Evolutionary conservation across 2,329 filamentous ascomycete species (phyloP).

Genomic region (Fusarium sacchari): DNA sequence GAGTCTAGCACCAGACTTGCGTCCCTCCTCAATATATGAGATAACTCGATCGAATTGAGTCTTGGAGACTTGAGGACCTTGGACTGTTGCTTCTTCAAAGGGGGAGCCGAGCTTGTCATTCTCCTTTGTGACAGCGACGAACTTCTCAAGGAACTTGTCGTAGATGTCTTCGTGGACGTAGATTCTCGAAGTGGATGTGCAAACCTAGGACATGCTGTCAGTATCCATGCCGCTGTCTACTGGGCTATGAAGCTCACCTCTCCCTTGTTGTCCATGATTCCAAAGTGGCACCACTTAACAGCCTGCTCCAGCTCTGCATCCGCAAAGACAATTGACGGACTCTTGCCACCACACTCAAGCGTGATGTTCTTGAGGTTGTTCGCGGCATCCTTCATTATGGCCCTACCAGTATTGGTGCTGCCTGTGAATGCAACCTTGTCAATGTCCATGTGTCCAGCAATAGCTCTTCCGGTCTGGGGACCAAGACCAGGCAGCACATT

Average conservation of each 20-base stretch:
- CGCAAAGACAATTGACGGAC: constrained; percentile 65
- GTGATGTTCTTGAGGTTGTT: constrained; percentile 68
- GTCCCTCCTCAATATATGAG: constrained; percentile 71
- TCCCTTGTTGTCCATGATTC: constrained; percentile 65
- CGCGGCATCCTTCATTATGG: constrained; percentile 75
- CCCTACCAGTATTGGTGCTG: constrained; percentile 70
- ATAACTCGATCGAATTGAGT: constrained; percentile 71
- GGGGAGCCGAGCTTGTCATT: constrained; percentile 70
- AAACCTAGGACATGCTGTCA: constrained; percentile 54
- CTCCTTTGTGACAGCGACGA: constrained; percentile 57
- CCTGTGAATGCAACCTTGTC: constrained; percentile 79
- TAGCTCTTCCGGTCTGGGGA: constrained; percentile 68
- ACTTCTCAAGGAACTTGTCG: constrained; percentile 68
- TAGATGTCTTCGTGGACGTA: constrained; percentile 66
- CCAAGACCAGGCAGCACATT: constrained; percentile 76
- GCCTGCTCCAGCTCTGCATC: constrained; percentile 69
- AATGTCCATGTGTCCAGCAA: constrained; percentile 70
- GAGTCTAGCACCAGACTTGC: constrained; percentile 69
- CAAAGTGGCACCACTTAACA: constrained; percentile 59
- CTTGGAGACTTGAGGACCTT: constrained; percentile 74
- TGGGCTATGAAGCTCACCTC: constrained; percentile 52
- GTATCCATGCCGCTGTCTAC: fast-evolving
- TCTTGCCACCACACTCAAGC: constrained; percentile 68
- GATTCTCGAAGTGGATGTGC: constrained; percentile 67
- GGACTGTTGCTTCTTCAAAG: constrained; percentile 69